Evolutionary conservation across 2,329 filamentous ascomycete species (phyloP).

Genomic region (Tolypocladium amazonense): DNA sequence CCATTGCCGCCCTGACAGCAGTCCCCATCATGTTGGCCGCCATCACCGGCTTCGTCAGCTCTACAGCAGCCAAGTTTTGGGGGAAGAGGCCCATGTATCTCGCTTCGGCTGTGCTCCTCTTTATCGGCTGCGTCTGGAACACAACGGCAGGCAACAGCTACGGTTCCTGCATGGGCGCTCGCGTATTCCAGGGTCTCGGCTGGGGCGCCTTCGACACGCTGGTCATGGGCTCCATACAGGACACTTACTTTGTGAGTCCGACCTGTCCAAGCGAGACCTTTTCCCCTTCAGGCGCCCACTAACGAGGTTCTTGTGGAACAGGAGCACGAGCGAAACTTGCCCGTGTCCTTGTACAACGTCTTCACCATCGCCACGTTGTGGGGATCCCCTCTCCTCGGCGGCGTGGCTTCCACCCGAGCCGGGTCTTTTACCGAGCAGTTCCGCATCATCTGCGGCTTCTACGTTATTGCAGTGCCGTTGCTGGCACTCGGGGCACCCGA

Average conservation of each 20-base stretch:
- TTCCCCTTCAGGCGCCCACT: background rate
- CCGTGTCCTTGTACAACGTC: constrained; percentile 33
- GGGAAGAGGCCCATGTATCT: constrained; percentile 46
- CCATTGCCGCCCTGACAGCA: constrained; percentile 38
- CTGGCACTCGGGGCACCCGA: constrained; percentile 39
- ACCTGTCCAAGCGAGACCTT: background rate
- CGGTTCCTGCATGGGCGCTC: constrained; percentile 37
- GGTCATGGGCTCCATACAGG: constrained; percentile 40
- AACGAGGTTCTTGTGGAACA: background rate
- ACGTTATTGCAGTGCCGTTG: constrained; percentile 34
- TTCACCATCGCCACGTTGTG: constrained; percentile 36
- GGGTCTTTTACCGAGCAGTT: constrained; percentile 37
- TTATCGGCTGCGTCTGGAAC: constrained; percentile 41
- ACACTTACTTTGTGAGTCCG: constrained; percentile 43
- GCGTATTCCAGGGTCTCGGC: constrained; percentile 45
- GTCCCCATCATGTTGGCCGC: constrained; percentile 41
- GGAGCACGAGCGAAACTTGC: constrained; percentile 41
- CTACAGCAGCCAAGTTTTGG: constrained; percentile 31
- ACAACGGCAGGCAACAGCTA: constrained; percentile 29
- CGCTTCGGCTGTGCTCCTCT: constrained; percentile 30
- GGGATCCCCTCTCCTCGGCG: constrained; percentile 43
- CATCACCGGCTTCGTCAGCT: constrained; percentile 29
- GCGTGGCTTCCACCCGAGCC: constrained; percentile 30
- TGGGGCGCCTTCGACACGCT: constrained; percentile 49
- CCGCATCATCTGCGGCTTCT: constrained; percentile 37